Evolutionary conservation across 345 rosid species (phyloP).

Genomic region (Geranium brycei): DNA sequence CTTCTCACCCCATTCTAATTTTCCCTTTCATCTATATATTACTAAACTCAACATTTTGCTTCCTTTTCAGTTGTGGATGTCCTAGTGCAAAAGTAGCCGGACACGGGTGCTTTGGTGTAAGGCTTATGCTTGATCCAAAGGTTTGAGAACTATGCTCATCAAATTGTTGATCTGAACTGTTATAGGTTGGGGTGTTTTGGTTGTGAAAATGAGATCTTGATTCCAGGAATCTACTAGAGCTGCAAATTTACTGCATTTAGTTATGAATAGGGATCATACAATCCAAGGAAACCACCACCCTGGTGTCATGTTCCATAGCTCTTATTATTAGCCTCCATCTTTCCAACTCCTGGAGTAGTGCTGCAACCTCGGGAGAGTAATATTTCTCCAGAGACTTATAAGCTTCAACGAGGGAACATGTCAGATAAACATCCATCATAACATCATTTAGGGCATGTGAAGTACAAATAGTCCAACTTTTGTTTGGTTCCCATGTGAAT

Average conservation of each 20-base stretch:
- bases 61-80: constrained; percentile 70
- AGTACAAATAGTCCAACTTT: neutral
- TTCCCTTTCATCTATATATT: constrained; percentile 6
- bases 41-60: constrained; percentile 4
- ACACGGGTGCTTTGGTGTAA: constrained; percentile 91
- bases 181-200: neutral
- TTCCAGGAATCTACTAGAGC: neutral
- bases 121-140: constrained; percentile 96
- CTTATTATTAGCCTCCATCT: neutral
- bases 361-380: neutral
- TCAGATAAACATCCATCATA: neutral
- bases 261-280: neutral
- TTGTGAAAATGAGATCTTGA: neutral
- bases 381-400: neutral
- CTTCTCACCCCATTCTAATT: constrained; percentile 2
- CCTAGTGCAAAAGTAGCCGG: constrained; percentile 97
- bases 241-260: neutral
- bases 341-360: neutral
- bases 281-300: neutral
- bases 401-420: neutral
- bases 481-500: neutral
- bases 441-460: neutral
- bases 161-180: neutral
- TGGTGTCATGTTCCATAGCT: neutral
- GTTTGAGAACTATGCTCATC: constrained; percentile 17